phyloP scores from a whole-genome alignment of 2,329 filamentous ascomycete genomes.

The Paramyrothecium sp. region DNA sequence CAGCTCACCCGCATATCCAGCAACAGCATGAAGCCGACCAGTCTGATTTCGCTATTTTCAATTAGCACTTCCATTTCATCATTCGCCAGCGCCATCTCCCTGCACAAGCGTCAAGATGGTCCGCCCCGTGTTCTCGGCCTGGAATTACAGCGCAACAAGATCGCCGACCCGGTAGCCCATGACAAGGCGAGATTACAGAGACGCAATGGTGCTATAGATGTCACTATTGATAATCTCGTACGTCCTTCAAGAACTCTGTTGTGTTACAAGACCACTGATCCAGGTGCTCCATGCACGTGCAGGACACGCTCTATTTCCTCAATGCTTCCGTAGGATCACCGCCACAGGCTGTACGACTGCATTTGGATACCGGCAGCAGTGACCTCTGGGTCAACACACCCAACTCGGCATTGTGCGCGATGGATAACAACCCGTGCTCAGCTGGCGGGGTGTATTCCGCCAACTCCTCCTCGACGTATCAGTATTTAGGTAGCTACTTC shows the following conservation, averaged over 20 bases:
- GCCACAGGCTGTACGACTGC: constrained; percentile 53
- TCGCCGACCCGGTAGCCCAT: constrained; percentile 39
- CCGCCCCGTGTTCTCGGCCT: constrained; percentile 45
- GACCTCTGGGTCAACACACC: constrained; percentile 71
- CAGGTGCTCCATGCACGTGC: neutral
- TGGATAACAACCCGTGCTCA: constrained; percentile 49
- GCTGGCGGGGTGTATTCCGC: constrained; percentile 66
- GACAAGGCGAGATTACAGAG: constrained; percentile 41
- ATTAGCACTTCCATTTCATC: constrained; percentile 25
- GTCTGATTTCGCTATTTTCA: constrained; percentile 14
- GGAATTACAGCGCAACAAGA: constrained; percentile 33
- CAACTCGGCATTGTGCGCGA: constrained; percentile 57
- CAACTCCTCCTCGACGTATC: constrained; percentile 73
- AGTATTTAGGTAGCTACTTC: constrained; percentile 72
- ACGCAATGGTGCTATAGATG: constrained; percentile 40
- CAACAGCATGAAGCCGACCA: constrained; percentile 34
- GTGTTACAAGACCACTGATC: neutral
- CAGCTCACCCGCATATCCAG: neutral
- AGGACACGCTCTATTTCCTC: constrained; percentile 64
- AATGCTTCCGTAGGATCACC: constrained; percentile 65
- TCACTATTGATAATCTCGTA: constrained; percentile 57
- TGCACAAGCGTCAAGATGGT: constrained; percentile 27
- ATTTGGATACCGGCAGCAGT: constrained; percentile 68
- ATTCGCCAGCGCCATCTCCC: constrained; percentile 19
- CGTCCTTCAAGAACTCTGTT: constrained; percentile 10